Percentiles rank a stretch among this genome's conserved stretches.
Conservation (phyloP, 2,329 filamentous ascomycete genomes). For the Penicillium brevicompactum region DNA sequence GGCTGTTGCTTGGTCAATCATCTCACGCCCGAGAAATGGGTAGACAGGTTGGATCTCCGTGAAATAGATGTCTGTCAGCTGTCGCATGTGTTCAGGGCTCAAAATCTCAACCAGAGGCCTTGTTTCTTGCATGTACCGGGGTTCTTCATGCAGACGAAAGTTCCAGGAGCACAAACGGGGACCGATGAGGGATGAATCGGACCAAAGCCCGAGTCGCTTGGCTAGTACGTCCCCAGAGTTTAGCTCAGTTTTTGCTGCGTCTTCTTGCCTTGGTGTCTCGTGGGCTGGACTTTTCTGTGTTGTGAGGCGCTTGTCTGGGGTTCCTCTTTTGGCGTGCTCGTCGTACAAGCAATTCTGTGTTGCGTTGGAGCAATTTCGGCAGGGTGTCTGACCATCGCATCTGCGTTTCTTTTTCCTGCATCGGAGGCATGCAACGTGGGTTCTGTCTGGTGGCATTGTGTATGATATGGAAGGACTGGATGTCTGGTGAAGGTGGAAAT, state of each 20-base stretch:
- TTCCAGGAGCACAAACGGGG: constrained; percentile 1
- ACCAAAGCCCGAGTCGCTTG: neutral
- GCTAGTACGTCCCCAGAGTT: constrained; percentile 2
- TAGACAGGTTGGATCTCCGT: constrained; percentile 14
- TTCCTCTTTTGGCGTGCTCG: neutral
- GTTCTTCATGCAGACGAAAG: neutral
- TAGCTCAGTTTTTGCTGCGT: neutral
- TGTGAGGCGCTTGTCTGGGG: neutral
- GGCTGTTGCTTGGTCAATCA: neutral
- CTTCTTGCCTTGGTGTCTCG: neutral
- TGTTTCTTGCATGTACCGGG: neutral
- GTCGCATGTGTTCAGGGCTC: neutral
- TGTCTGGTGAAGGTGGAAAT: neutral
- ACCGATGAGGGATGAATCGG: neutral
- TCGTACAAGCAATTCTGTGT: neutral
- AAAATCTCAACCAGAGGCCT: neutral
- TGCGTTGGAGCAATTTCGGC: constrained; percentile 1
- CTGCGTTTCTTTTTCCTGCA: constrained; percentile 1
- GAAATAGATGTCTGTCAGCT: constrained; percentile 1
- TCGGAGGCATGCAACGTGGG: neutral
- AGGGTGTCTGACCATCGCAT: neutral
- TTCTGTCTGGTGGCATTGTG: neutral
- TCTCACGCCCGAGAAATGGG: constrained; percentile 10
- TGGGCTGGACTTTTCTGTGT: neutral
- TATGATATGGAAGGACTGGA: neutral